Conservation (phyloP, 1,139 yeast genomes). For the Yamadazyma atmosphaerica region DNA sequence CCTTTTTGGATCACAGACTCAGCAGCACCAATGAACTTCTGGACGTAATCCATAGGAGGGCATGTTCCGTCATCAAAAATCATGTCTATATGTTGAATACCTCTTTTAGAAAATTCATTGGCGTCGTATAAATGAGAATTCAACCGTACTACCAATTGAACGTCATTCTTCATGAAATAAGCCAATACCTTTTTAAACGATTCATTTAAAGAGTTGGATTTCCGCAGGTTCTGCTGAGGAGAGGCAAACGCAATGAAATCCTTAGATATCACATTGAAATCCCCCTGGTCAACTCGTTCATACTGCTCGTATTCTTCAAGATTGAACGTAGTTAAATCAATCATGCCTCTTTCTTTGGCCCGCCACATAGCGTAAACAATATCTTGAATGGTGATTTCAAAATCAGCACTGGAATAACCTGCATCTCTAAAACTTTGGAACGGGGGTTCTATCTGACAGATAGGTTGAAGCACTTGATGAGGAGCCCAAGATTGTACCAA, state of each 20-base stretch:
- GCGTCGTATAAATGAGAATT: constrained; percentile 90
- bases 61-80: constrained; percentile 98
- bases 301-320: constrained; percentile 91
- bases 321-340: constrained; percentile 85
- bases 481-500: constrained; percentile 98
- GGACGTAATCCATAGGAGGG: constrained; percentile 90
- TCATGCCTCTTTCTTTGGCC: constrained; percentile 90
- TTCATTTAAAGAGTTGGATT: constrained; percentile 55
- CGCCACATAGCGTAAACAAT: constrained; percentile 96
- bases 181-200: constrained; percentile 80
- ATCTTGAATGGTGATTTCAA: constrained; percentile 90
- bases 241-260: constrained; percentile 98
- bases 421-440: constrained; percentile 96
- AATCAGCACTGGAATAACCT: constrained; percentile 94
- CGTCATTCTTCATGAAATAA: constrained; percentile 70
- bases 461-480: constrained; percentile 93
- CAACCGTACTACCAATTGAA: constrained; percentile 85
- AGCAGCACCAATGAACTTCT: constrained; percentile 91
- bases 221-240: constrained; percentile 69
- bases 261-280: constrained; percentile 86
- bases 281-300: constrained; percentile 96
- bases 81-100: constrained; percentile 89
- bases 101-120: constrained; percentile 75
- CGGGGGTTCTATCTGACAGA: constrained; percentile 90
- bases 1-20: constrained; percentile 82